phyloP scores from a whole-genome alignment of 148 eudicot species.

The Arctostaphylos glauca region DNA sequence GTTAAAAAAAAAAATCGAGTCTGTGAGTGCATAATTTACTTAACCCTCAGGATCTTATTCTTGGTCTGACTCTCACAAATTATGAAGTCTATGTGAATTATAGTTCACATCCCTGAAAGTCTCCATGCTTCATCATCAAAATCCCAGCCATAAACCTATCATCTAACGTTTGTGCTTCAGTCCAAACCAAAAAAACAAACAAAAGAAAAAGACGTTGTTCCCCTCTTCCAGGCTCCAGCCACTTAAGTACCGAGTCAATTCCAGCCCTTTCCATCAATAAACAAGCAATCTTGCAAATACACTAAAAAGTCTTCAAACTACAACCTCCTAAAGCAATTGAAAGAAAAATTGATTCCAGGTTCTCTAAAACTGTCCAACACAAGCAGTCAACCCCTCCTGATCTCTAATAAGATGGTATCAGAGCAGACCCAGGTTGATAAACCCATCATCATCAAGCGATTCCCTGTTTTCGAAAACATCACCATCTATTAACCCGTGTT shows the following conservation, averaged over 20 bases:
- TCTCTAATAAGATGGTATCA: too few species aligned
- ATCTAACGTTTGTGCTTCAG: neutral
- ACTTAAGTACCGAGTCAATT: neutral
- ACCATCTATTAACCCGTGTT: too few species aligned
- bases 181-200: neutral
- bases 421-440: too few species aligned
- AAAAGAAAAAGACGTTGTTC: neutral
- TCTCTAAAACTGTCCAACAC: neutral
- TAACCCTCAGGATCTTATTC: neutral
- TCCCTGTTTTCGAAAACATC: too few species aligned
- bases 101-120: neutral
- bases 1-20: neutral
- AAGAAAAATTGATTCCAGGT: neutral
- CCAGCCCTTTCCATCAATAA: neutral
- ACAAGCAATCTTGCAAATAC: neutral
- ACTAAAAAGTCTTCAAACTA: neutral
- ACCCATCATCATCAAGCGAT: too few species aligned
- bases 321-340: neutral
- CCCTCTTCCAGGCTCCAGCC: neutral
- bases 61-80: neutral
- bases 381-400: neutral
- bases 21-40: neutral
- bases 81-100: neutral
- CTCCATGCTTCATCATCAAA: neutral
- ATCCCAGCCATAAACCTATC: neutral